Percentiles rank a stretch among this genome's conserved stretches.
Evolutionary conservation across 495 filamentous ascomycete genomes (phyloP).

Genomic region (Annulohypoxylon maeteangense): DNA sequence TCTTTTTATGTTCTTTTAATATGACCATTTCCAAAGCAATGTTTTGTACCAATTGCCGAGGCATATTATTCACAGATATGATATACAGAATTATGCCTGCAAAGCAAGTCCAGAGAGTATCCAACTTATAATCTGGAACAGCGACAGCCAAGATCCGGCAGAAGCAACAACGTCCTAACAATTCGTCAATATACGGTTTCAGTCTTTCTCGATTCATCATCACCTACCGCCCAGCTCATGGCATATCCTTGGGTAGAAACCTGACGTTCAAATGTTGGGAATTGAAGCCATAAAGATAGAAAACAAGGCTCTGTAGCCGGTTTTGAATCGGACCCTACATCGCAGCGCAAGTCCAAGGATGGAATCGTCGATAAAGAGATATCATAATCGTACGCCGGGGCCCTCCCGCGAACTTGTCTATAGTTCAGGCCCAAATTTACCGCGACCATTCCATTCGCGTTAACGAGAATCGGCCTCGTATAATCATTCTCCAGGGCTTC

Average conservation of each 20-base stretch:
- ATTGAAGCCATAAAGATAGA: conserved; percentile 1
- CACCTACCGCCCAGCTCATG: background rate
- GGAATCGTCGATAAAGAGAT: conserved; percentile 1
- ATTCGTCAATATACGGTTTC: background rate
- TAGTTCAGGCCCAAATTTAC: background rate
- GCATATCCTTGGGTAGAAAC: conserved; percentile 9
- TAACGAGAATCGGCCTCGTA: background rate
- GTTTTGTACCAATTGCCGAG: too few species aligned
- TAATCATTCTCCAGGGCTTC: conserved; percentile 4
- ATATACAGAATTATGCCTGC: background rate
- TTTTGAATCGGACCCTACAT: background rate
- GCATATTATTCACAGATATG: background rate
- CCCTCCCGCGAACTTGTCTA: conserved; percentile 1
- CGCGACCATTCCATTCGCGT: conserved; percentile 4
- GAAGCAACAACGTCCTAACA: conserved; percentile 9
- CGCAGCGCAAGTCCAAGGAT: background rate
- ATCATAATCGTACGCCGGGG: conserved; percentile 6
- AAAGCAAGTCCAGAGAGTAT: conserved; percentile 5
- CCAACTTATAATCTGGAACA: conserved; percentile 10
- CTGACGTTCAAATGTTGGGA: conserved; percentile 1
- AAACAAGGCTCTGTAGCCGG: background rate
- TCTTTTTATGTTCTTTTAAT: too few species aligned
- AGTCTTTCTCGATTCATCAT: background rate
- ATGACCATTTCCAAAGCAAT: too few species aligned
- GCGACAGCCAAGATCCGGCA: conserved; percentile 7